Evolutionary conservation across 2,329 filamentous ascomycete species (phyloP).

Genomic region (Rhexocercosporidium sp.): DNA sequence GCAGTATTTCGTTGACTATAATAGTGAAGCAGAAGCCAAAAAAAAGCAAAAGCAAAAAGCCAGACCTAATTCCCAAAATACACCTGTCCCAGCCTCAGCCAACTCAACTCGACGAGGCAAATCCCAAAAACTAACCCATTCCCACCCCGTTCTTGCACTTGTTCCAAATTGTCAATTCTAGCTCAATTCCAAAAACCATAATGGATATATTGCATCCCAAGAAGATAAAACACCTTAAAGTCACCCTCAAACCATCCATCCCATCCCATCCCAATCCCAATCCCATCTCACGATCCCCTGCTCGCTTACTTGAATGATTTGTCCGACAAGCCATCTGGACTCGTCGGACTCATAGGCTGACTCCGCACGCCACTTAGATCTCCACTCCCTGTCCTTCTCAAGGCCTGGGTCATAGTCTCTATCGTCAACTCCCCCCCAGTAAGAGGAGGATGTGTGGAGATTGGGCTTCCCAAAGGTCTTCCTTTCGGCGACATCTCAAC

Average conservation of each 20-base stretch:
- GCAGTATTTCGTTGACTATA: constrained; percentile 18
- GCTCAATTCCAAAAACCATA: constrained; percentile 2
- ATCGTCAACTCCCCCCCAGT: constrained; percentile 77
- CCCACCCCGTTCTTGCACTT: constrained; percentile 20
- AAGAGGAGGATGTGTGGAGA: constrained; percentile 57
- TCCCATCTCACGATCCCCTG: constrained; percentile 4
- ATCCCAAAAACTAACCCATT: constrained; percentile 19
- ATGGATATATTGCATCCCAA: constrained; percentile 37
- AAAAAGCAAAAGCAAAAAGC: constrained; percentile 14
- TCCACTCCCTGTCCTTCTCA: constrained; percentile 82
- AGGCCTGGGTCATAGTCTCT: constrained; percentile 91
- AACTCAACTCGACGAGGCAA: background rate
- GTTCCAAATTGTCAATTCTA: constrained; percentile 14
- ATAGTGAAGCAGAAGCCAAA: constrained; percentile 22
- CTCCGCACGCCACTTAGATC: constrained; percentile 69
- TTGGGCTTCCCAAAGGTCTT: constrained; percentile 66
- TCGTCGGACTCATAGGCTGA: constrained; percentile 62
- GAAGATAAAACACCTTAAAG: constrained; percentile 24
- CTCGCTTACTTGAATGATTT: constrained; percentile 34
- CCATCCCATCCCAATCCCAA: background rate
- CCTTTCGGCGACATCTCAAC: constrained; percentile 69
- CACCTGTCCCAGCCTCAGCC: background rate
- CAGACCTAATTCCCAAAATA: background rate
- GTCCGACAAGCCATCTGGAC: constrained; percentile 43
- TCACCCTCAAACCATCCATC: background rate